Evolutionary conservation across 352 stramenopile genomes (phyloP).

Genomic region (Globisporangium ultimum): DNA sequence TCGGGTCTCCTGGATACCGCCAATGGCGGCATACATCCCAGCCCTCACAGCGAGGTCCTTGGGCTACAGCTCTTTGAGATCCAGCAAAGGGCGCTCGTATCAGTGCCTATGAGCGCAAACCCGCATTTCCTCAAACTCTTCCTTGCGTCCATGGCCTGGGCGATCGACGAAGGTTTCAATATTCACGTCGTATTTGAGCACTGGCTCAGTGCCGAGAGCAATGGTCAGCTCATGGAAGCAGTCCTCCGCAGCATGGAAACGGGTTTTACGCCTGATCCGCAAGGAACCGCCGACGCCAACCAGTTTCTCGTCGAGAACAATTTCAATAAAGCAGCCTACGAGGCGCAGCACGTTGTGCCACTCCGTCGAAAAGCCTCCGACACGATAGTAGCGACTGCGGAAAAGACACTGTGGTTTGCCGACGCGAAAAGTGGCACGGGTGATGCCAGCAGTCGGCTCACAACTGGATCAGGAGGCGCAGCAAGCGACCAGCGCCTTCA

Average conservation of each 20-base stretch:
- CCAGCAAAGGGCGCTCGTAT: slow-evolving; percentile 70
- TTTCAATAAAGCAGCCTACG: neutral
- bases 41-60: neutral
- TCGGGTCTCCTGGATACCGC: neutral
- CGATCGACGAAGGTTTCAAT: slow-evolving; percentile 69
- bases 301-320: slow-evolving; percentile 63
- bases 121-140: slow-evolving; percentile 71
- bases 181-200: slow-evolving; percentile 60
- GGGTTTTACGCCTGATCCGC: slow-evolving; percentile 41
- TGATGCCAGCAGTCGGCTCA: neutral
- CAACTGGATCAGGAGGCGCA: neutral
- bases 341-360: neutral
- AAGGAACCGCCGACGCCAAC: slow-evolving; percentile 44
- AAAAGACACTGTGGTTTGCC: neutral
- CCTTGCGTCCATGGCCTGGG: slow-evolving; percentile 55
- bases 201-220: slow-evolving; percentile 58
- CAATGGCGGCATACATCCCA: neutral
- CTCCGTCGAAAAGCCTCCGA: slow-evolving; percentile 4
- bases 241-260: slow-evolving; percentile 72
- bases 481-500: neutral
- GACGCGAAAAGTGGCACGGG: neutral
- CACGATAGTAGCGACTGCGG: neutral
- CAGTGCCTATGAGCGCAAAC: slow-evolving; percentile 41
- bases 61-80: slow-evolving; percentile 72
- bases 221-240: slow-evolving; percentile 50